Conservation (phyloP, 805 yeast species). For the Candida boidinii region DNA sequence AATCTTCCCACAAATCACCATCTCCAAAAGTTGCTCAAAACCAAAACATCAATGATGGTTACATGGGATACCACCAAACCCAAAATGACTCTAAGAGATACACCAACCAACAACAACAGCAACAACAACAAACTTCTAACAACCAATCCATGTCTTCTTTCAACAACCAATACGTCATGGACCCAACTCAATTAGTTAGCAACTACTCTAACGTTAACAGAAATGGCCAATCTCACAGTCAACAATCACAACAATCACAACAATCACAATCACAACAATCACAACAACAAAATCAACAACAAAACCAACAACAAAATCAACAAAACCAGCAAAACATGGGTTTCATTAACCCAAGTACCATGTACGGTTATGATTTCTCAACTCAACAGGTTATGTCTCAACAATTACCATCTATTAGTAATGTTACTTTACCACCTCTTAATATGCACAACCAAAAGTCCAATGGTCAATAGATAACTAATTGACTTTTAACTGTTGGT, state of each 20-base stretch:
- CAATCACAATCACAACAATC: background rate
- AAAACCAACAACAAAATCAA: conserved; percentile 1
- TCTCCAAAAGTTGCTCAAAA: conserved; percentile 12
- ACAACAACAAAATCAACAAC: conserved; percentile 4
- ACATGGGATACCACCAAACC: conserved; percentile 1
- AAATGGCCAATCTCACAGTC: background rate
- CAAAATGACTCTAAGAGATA: background rate
- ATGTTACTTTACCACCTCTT: conserved; percentile 23
- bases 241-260: conserved; percentile 1
- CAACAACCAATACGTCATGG: conserved; percentile 3
- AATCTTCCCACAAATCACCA: conserved; percentile 16
- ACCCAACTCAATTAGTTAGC: no score
- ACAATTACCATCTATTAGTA: conserved; percentile 20
- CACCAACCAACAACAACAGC: background rate
- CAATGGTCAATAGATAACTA: no score
- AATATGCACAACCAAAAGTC: conserved; percentile 20
- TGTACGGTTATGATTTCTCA: conserved; percentile 15
- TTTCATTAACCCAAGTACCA: conserved; percentile 10
- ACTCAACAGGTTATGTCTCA: conserved; percentile 11
- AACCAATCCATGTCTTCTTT: background rate
- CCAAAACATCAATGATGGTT: conserved; percentile 10
- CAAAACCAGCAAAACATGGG: conserved; percentile 8
- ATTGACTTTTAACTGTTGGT: no score
- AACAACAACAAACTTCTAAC: conserved; percentile 1
- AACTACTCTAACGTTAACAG: no score